phyloP scores from a whole-genome alignment of 768 basidiomycete genomes.

The Mrakia gelida region DNA sequence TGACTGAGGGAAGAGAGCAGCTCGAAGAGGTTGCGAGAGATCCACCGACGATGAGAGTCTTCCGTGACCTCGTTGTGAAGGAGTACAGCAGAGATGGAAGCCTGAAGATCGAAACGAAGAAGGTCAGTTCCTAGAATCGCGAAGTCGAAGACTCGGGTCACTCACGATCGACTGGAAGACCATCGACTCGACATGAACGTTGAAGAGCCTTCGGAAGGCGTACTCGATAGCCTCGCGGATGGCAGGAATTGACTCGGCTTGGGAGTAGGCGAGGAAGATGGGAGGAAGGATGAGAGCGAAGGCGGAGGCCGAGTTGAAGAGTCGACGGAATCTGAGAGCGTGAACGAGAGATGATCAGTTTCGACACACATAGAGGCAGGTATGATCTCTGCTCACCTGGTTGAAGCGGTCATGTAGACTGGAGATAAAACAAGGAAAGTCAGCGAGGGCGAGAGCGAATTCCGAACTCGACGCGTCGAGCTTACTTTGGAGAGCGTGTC shows the following conservation, averaged over 20 bases:
- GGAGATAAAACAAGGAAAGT: slow-evolving; percentile 15
- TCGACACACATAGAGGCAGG: not conserved
- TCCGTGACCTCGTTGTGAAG: not conserved
- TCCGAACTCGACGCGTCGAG: not conserved
- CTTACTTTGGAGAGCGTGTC: slow-evolving; percentile 67
- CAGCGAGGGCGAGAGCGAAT: not conserved
- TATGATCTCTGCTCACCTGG: slow-evolving; percentile 35
- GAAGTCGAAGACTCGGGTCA: not conserved
- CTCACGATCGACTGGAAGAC: slow-evolving; percentile 67
- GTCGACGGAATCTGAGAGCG: slow-evolving; percentile 57
- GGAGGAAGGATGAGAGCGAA: slow-evolving; percentile 72
- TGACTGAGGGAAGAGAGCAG: slow-evolving; percentile 59
- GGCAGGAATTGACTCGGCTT: slow-evolving; percentile 55
- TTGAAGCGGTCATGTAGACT: slow-evolving; percentile 71
- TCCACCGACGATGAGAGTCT: slow-evolving; percentile 34
- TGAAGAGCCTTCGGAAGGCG: slow-evolving; percentile 65
- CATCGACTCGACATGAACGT: slow-evolving; percentile 66
- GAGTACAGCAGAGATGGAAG: not conserved
- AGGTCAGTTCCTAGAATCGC: not conserved
- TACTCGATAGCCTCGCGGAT: slow-evolving; percentile 69
- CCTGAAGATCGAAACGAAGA: not conserved
- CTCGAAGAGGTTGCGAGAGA: slow-evolving; percentile 56
- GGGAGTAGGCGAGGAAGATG: slow-evolving; percentile 65
- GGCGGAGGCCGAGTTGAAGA: slow-evolving; percentile 67
- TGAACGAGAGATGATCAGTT: not conserved